A percentile compares a stretch with the other conserved stretches of the same genome.
These are phyloP conservation scores for Brassica rapa DNA, from an alignment of 345 rosid species.

Conservation along the genomic window DNA sequence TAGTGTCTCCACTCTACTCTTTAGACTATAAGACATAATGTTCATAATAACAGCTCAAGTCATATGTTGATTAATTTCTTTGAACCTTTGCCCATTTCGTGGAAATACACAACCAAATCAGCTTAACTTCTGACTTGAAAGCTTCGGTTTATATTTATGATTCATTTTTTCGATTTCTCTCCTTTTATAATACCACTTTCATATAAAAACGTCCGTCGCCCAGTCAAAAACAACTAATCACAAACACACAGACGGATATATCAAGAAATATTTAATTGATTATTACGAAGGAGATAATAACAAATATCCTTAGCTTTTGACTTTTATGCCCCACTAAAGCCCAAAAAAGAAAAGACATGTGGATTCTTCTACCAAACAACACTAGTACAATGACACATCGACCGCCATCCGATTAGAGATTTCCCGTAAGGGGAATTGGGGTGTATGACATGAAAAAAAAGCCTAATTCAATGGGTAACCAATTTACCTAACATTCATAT, in stretches of 20 bases:
- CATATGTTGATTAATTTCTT: not conserved
- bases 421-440: too few species aligned
- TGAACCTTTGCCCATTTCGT: not conserved
- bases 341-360: constrained; percentile 5
- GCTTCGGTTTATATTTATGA: not conserved
- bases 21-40: not conserved
- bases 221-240: not conserved
- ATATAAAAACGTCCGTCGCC: not conserved
- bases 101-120: not conserved
- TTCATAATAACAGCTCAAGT: not conserved
- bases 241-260: not conserved
- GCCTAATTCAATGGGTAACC: too few species aligned
- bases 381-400: constrained; percentile 23
- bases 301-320: not conserved
- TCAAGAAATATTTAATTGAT: not conserved
- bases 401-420: constrained; percentile 31
- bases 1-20: not conserved
- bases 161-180: not conserved
- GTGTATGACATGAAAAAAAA: too few species aligned
- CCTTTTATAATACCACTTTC: not conserved
- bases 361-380: constrained; percentile 22
- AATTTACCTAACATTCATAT: too few species aligned
- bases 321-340: constrained; percentile 6
- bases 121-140: not conserved
- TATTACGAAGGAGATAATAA: constrained; percentile 1